phyloP scores from a whole-genome alignment of 805 yeast species.

The Teunomyces funiuensis region DNA sequence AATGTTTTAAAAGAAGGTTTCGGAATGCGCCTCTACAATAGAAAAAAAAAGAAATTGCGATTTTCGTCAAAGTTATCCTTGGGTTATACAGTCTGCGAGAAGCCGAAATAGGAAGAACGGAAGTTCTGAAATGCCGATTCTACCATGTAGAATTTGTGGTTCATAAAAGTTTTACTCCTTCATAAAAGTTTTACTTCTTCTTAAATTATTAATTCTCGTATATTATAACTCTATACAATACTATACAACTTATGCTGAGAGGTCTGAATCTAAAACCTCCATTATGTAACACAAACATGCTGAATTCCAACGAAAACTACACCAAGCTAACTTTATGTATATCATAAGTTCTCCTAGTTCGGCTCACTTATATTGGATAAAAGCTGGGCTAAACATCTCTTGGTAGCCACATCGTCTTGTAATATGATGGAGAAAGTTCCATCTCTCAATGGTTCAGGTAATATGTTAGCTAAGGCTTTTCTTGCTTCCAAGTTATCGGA shows the following conservation, averaged over 20 bases:
- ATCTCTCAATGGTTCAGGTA: conserved; percentile 86
- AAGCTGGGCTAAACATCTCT: conserved; percentile 81
- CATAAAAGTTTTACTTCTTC: not conserved
- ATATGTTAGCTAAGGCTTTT: conserved; percentile 73
- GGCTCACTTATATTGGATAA: conserved; percentile 56
- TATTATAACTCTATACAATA: conserved; percentile 4
- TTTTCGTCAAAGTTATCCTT: not conserved
- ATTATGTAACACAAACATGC: not conserved
- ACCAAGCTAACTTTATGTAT: too few species aligned
- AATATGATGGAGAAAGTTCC: conserved; percentile 78
- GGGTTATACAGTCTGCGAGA: not conserved
- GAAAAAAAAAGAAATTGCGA: not conserved
- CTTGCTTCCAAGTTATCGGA: conserved; percentile 91
- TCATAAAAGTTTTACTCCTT: not conserved
- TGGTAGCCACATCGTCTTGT: conserved; percentile 85
- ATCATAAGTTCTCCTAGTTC: conserved; percentile 5
- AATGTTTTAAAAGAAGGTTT: not conserved
- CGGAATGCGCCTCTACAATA: not conserved
- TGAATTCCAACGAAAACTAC: too few species aligned
- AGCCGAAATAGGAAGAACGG: not conserved
- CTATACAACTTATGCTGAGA: conserved; percentile 3
- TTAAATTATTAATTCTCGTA: too few species aligned
- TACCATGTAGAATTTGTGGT: not conserved
- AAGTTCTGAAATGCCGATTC: not conserved
- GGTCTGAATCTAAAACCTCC: not conserved